phyloP scores from a whole-genome alignment of 176 grass and related monocot species.

The Carex littledalei region DNA sequence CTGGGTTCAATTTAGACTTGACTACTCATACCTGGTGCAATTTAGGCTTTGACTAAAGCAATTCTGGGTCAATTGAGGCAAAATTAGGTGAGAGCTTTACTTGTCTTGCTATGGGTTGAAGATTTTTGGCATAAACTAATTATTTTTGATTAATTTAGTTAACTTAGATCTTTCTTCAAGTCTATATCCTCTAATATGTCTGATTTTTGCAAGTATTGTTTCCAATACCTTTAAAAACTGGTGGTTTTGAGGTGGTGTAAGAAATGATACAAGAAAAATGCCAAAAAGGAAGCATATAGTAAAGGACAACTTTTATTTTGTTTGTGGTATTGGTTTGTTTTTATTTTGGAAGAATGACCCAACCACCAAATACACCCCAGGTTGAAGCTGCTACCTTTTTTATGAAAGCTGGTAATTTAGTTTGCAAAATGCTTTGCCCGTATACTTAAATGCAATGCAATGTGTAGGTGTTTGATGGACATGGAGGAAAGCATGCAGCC shows the following conservation, averaged over 20 bases:
- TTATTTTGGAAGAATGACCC: background rate
- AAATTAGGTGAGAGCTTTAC: background rate
- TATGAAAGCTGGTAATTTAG: background rate
- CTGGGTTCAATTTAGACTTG: background rate
- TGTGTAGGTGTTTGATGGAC: constrained; percentile 93
- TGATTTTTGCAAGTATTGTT: background rate
- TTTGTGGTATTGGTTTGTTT: background rate
- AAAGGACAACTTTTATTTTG: background rate
- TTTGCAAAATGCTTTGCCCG: background rate
- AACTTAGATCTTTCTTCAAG: background rate
- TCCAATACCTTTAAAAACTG: background rate
- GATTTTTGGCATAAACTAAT: background rate
- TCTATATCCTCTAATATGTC: background rate
- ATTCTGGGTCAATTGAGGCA: background rate
- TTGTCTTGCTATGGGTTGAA: background rate
- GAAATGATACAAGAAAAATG: background rate
- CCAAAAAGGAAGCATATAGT: background rate
- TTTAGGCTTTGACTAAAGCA: background rate
- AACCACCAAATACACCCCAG: background rate
- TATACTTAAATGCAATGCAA: background rate
- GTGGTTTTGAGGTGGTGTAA: background rate
- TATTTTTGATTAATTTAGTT: background rate
- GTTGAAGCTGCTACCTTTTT: background rate
- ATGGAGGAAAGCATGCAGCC: constrained; percentile 95
- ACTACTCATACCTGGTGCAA: background rate